Conservation (phyloP, 2,329 filamentous ascomycete species). For the Fusarium tuaranense region DNA sequence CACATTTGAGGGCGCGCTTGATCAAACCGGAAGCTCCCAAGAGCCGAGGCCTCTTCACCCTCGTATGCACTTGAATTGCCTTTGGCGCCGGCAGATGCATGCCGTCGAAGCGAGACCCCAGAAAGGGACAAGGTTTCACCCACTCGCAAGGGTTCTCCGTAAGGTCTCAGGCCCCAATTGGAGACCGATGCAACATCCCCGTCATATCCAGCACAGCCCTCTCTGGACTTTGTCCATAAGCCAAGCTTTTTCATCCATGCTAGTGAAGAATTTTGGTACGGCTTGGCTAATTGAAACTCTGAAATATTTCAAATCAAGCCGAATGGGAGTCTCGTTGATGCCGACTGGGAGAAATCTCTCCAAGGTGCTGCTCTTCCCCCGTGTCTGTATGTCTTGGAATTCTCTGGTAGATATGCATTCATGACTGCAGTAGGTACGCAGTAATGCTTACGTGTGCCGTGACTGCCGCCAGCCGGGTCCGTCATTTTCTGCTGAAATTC, state of each 20-base stretch:
- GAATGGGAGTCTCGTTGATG: background rate
- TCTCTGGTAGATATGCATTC: background rate
- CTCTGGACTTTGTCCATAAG: background rate
- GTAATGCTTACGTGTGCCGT: background rate
- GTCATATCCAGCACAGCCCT: slow-evolving; percentile 2
- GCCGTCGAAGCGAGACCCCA: background rate
- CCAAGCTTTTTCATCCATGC: background rate
- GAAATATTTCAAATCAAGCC: background rate
- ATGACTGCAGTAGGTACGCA: background rate
- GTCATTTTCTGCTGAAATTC: background rate
- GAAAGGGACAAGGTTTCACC: slow-evolving; percentile 1
- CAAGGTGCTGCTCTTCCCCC: background rate
- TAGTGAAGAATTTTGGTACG: background rate
- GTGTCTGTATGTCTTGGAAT: background rate
- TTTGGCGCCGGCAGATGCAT: background rate
- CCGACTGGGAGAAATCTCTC: background rate
- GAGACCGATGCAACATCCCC: background rate
- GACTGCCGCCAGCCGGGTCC: too few relatives aligned
- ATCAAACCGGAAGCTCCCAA: slow-evolving; percentile 3
- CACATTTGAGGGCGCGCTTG: background rate
- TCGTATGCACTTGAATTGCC: background rate
- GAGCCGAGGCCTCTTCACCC: background rate
- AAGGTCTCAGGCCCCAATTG: background rate
- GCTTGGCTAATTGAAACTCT: background rate
- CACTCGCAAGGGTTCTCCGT: background rate